Conservation (phyloP, 208 protist species). For the Acanthamoeba lenticulata region DNA sequence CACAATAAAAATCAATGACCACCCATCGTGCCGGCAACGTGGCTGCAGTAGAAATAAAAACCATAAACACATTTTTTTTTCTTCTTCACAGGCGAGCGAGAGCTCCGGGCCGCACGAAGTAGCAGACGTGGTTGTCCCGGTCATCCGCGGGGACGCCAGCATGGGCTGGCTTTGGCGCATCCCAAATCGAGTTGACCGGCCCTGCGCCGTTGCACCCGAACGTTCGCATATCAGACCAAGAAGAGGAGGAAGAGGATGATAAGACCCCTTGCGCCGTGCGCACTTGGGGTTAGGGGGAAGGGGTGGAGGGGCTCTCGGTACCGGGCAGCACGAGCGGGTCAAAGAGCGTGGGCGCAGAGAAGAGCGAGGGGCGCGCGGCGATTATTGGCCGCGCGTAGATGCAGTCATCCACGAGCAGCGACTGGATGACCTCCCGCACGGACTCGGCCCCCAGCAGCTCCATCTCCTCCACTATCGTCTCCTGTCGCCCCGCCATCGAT, state of each 20-base stretch:
- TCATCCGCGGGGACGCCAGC: no score
- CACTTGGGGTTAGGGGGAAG: no score
- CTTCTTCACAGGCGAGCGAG: not conserved
- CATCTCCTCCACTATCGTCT: not conserved
- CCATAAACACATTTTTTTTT: not conserved
- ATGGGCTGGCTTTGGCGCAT: no score
- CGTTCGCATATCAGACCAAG: no score
- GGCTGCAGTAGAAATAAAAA: not conserved
- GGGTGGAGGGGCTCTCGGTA: not conserved
- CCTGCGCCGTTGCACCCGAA: no score
- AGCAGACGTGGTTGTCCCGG: not conserved
- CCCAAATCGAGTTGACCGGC: no score
- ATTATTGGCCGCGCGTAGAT: not conserved
- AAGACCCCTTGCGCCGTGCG: no score
- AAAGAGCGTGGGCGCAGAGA: not conserved
- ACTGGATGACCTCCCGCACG: not conserved
- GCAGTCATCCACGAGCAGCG: not conserved
- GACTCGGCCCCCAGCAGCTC: not conserved
- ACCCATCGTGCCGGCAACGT: no score
- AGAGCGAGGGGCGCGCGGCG: not conserved
- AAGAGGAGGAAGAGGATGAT: no score
- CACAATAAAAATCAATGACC: no score
- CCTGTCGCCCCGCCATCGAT: not conserved
- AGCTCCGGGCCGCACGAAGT: not conserved
- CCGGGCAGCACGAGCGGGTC: not conserved